phyloP scores from a whole-genome alignment of 2,329 filamentous ascomycete species.

The Zasmidium citrigriseum region DNA sequence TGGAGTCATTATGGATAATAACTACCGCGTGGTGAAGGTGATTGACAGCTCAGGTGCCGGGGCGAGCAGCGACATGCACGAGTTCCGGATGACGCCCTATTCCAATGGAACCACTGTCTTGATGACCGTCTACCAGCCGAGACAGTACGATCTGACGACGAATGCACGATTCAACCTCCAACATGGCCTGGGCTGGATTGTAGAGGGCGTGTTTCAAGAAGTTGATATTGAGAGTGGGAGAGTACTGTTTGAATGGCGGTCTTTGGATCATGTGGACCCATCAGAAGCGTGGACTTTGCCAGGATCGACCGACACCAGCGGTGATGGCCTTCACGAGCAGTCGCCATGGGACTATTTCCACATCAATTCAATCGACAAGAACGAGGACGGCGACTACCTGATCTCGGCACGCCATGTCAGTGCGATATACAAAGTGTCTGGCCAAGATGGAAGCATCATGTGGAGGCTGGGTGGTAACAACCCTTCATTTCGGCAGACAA shows the following conservation, averaged over 20 bases:
- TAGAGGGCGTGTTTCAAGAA: conserved; percentile 57
- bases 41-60: conserved; percentile 42
- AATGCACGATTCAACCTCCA: conserved; percentile 38
- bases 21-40: conserved; percentile 51
- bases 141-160: conserved; percentile 48
- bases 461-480: conserved; percentile 53
- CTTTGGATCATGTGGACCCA: conserved; percentile 57
- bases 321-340: conserved; percentile 48
- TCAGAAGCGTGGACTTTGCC: conserved; percentile 50
- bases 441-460: conserved; percentile 48
- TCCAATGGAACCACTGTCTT: conserved; percentile 42
- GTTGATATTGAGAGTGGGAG: conserved; percentile 57
- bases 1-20: conserved; percentile 54
- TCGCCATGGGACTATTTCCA: conserved; percentile 59
- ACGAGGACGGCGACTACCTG: conserved; percentile 50
- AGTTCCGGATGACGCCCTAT: conserved; percentile 50
- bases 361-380: conserved; percentile 56
- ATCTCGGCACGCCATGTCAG: conserved; percentile 51
- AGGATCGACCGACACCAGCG: conserved; percentile 43
- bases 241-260: conserved; percentile 61
- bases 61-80: conserved; percentile 55
- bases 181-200: conserved; percentile 52
- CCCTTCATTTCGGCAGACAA: conserved; percentile 49
- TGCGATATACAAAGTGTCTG: conserved; percentile 51
- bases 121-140: conserved; percentile 41